These are phyloP conservation scores for Agrocybe chaxingu DNA, from an alignment of 768 basidiomycete genomes.

Conservation along the genomic window DNA sequence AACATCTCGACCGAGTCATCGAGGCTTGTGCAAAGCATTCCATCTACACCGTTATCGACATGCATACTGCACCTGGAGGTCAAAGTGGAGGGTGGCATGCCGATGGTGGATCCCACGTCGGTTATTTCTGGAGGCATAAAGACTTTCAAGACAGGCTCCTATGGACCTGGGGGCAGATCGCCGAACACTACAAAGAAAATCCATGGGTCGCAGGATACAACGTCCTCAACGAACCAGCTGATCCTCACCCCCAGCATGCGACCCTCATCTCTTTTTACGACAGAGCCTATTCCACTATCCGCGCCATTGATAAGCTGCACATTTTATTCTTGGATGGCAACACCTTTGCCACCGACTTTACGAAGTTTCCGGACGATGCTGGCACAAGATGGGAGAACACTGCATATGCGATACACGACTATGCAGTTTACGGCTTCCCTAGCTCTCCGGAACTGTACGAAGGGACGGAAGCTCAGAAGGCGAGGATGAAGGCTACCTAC, in stretches of 20 bases:
- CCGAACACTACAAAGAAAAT: slow-evolving; percentile 69
- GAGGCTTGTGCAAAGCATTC: slow-evolving; percentile 66
- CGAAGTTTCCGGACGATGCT: slow-evolving; percentile 58
- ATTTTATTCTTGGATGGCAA: slow-evolving; percentile 81
- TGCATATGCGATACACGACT: slow-evolving; percentile 79
- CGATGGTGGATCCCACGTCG: slow-evolving; percentile 66
- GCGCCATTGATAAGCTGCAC: slow-evolving; percentile 65
- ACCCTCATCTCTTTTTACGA: slow-evolving; percentile 65
- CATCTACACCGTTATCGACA: slow-evolving; percentile 78
- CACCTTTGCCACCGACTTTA: slow-evolving; percentile 78
- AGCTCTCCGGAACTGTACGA: slow-evolving; percentile 57
- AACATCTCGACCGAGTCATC: slow-evolving; percentile 79
- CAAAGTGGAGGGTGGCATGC: slow-evolving; percentile 81
- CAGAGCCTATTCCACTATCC: slow-evolving; percentile 64
- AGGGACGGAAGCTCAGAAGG: slow-evolving; percentile 49
- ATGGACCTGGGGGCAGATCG: slow-evolving; percentile 75
- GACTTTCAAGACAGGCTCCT: slow-evolving; percentile 79
- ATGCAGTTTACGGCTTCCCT: slow-evolving; percentile 70
- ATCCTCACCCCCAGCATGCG: slow-evolving; percentile 51
- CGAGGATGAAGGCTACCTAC: slow-evolving; percentile 50
- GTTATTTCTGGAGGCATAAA: slow-evolving; percentile 76
- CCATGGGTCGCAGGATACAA: slow-evolving; percentile 86
- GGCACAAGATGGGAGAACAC: slow-evolving; percentile 63
- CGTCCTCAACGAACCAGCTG: slow-evolving; percentile 79
- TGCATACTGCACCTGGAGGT: slow-evolving; percentile 74